Evolutionary conservation across 2,329 filamentous ascomycete genomes (phyloP).

Genomic region (Trichoderma polysporum): DNA sequence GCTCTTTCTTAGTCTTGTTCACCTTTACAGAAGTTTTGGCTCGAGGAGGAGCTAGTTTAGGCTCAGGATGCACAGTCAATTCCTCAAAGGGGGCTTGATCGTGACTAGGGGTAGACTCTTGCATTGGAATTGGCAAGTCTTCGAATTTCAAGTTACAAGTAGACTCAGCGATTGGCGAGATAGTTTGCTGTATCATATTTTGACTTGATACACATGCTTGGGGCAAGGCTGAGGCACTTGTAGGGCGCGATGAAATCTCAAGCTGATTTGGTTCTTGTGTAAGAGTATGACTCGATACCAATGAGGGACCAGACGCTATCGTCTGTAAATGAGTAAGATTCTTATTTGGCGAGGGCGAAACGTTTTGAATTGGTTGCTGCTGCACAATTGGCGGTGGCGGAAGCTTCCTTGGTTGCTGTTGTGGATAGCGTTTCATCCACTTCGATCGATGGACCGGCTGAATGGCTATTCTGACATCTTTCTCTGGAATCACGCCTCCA

Average conservation of each 20-base stretch:
- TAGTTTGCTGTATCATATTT: not conserved
- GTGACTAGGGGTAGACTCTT: not conserved
- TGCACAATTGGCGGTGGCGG: not conserved
- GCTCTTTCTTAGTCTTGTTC: slow-evolving; percentile 4
- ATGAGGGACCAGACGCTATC: not conserved
- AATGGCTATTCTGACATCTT: slow-evolving; percentile 30
- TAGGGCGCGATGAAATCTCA: not conserved
- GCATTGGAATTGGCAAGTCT: not conserved
- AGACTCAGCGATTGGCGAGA: not conserved
- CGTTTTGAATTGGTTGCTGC: not conserved
- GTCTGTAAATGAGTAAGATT: not conserved
- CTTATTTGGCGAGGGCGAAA: not conserved
- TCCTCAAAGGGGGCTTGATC: not conserved
- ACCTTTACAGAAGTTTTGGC: not conserved
- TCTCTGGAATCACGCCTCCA: slow-evolving; percentile 29
- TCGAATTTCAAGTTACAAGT: not conserved
- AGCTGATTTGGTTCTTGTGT: slow-evolving; percentile 1
- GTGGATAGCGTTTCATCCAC: slow-evolving; percentile 28
- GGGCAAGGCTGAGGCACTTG: not conserved
- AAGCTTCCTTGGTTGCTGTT: not conserved
- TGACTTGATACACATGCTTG: not conserved
- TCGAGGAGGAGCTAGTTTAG: not conserved
- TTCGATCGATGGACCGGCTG: slow-evolving; percentile 34
- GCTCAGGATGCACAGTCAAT: not conserved
- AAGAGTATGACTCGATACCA: not conserved